Evolutionary conservation across 345 rosid genomes (phyloP), one percentile per base, ranked within the genome.

Genomic region (Gossypium australe): DNA sequence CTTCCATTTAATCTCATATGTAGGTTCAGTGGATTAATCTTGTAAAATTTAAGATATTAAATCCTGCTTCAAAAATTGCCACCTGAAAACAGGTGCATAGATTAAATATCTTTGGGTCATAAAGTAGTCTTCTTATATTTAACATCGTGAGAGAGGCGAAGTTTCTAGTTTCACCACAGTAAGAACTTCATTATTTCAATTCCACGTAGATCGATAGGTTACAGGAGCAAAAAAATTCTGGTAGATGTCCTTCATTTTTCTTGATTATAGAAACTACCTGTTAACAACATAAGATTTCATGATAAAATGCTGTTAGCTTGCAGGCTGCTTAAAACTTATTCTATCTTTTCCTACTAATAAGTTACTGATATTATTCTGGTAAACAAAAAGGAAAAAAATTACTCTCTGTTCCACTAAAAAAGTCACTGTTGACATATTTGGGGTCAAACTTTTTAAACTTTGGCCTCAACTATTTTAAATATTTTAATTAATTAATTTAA

Each of bases 1-100:
- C 76, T 80, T 76, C 62, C 72, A 80, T 80, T 72, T 80, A 70
- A 84, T 81, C 84, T 73, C 70, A 76, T 80, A 55, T 67, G 82
- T 74, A 79, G 77, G 84, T 85, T 78, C 66, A 51, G 53, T 79
- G 45, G 72, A 77, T 72, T 75, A 73, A 20, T 51, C 78, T 60
- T 70, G 59, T 52, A 75, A 74, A 71, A 56, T 70, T 80, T 51
- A 49, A 73, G 75, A 77, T 64, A 73, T 67, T 24, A 25, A 43
- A 64, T 73, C 29, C 48, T 71, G 49, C 74, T 74, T 67, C 49
- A 57, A 11, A 59, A 45, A 59, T 73, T 74, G 56, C 17, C 76
- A 73, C 13, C 9, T 45, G 53, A 22, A 56, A 48, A 48, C 43
- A 27, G 17, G 13, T 22, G 47, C 45, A 59, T 10, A 63, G 29